Conservation (phyloP, 2,329 filamentous ascomycete species). For the Metarhizium anisopliae region DNA sequence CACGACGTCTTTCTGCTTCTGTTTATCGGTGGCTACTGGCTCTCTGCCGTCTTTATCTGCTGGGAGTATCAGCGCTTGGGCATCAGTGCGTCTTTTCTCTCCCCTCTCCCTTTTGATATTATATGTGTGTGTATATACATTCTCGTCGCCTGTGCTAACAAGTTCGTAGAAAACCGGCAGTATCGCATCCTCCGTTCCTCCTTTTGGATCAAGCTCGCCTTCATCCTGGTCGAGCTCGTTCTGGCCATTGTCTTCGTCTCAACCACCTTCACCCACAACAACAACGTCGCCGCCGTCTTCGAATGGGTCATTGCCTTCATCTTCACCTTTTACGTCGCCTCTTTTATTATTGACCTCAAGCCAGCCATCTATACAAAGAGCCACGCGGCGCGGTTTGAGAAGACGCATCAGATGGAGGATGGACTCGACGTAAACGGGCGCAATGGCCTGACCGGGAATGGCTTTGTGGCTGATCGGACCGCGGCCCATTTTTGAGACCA, state of each 20-base stretch:
- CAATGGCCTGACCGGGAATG: neutral
- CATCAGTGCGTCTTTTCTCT: conserved; percentile 40
- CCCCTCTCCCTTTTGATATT: neutral
- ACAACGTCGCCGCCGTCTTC: conserved; percentile 65
- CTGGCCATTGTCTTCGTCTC: conserved; percentile 68
- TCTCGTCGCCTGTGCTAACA: too few relatives aligned
- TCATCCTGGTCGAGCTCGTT: conserved; percentile 70
- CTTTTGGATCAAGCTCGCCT: conserved; percentile 81
- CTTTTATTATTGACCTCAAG: conserved; percentile 78
- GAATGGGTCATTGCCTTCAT: conserved; percentile 75
- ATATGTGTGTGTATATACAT: too few relatives aligned
- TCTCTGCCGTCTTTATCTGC: conserved; percentile 83
- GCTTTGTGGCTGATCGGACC: neutral
- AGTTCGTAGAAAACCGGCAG: conserved; percentile 54
- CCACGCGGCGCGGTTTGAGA: conserved; percentile 19
- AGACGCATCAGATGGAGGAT: conserved; percentile 18
- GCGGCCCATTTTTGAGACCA: neutral
- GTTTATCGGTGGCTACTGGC: conserved; percentile 79
- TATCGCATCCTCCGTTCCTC: conserved; percentile 65
- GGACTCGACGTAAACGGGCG: neutral
- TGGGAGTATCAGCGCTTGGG: conserved; percentile 83
- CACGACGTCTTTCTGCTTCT: conserved; percentile 72
- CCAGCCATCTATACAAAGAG: conserved; percentile 59
- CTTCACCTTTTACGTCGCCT: conserved; percentile 81
- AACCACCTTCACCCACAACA: conserved; percentile 35